A percentile compares a stretch with the other conserved stretches of the same genome.
These are phyloP conservation scores for Hanseniaspora occidentalis DNA, from an alignment of 805 yeast species.

Conservation along the genomic window DNA sequence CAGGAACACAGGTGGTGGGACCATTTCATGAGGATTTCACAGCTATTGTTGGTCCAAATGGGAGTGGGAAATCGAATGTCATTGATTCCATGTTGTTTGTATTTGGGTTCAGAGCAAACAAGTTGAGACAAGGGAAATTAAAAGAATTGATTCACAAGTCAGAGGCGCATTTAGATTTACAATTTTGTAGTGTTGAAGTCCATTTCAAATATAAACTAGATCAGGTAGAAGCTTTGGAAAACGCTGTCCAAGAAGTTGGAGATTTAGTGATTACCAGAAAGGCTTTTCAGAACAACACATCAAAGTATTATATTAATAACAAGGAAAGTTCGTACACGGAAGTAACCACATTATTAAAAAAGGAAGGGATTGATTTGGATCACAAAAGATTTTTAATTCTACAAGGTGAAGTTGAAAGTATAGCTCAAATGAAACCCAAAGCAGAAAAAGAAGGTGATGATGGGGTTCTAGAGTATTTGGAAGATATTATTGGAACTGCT, in stretches of 20 bases:
- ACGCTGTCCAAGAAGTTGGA: constrained; percentile 41
- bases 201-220: constrained; percentile 79
- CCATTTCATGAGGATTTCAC: constrained; percentile 91
- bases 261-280: constrained; percentile 62
- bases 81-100: constrained; percentile 94
- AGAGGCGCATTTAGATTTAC: constrained; percentile 50
- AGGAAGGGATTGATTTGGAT: constrained; percentile 83
- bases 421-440: constrained; percentile 97
- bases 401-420: constrained; percentile 97
- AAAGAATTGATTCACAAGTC: constrained; percentile 90
- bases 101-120: constrained; percentile 91
- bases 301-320: constrained; percentile 67
- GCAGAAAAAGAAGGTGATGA: constrained; percentile 89
- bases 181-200: constrained; percentile 81
- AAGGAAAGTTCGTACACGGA: constrained; percentile 60
- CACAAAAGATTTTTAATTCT: constrained; percentile 89
- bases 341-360: constrained; percentile 62
- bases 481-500: constrained; percentile 93
- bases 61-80: constrained; percentile 95
- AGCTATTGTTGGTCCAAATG: constrained; percentile 98
- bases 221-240: constrained; percentile 31
- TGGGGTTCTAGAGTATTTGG: constrained; percentile 86
- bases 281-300: constrained; percentile 64
- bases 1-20: constrained; percentile 85
- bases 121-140: constrained; percentile 93